phyloP scores from a whole-genome alignment of 2,329 filamentous ascomycete genomes.

The Annulohypoxylon truncatum region DNA sequence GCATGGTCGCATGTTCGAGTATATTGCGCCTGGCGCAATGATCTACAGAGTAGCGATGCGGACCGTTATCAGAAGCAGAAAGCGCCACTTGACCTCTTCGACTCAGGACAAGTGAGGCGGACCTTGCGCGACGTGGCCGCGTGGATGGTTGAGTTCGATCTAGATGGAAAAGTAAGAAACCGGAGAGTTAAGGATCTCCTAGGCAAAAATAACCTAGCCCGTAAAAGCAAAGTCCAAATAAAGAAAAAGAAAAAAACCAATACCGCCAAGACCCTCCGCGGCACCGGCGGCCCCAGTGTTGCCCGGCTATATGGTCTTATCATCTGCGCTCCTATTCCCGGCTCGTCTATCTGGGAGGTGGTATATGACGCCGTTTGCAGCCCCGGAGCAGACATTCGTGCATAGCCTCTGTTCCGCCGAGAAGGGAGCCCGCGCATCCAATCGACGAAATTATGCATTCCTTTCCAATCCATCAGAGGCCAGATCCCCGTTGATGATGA shows the following conservation, averaged over 20 bases:
- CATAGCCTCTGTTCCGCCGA: conserved; percentile 29
- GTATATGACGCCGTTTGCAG: conserved; percentile 40
- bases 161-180: conserved; percentile 29
- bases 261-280: conserved; percentile 28
- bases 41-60: conserved; percentile 20
- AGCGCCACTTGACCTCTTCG: conserved; percentile 27
- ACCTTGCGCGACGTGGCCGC: conserved; percentile 35
- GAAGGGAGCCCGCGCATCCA: conserved; percentile 31
- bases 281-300: conserved; percentile 34
- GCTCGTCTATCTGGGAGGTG: conserved; percentile 27
- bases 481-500: conserved; percentile 42
- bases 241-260: background rate
- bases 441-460: conserved; percentile 38
- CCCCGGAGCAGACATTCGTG: conserved; percentile 24
- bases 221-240: background rate
- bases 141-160: conserved; percentile 24
- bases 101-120: conserved; percentile 26
- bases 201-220: background rate
- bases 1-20: conserved; percentile 30
- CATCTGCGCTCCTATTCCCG: conserved; percentile 27
- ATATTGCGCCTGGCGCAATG: conserved; percentile 30
- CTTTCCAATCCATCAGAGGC: conserved; percentile 44
- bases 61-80: background rate
- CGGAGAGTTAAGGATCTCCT: conserved; percentile 2
- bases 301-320: conserved; percentile 34